phyloP scores from a whole-genome alignment of 2,329 filamentous ascomycete genomes.

The Aspergillus melleus region DNA sequence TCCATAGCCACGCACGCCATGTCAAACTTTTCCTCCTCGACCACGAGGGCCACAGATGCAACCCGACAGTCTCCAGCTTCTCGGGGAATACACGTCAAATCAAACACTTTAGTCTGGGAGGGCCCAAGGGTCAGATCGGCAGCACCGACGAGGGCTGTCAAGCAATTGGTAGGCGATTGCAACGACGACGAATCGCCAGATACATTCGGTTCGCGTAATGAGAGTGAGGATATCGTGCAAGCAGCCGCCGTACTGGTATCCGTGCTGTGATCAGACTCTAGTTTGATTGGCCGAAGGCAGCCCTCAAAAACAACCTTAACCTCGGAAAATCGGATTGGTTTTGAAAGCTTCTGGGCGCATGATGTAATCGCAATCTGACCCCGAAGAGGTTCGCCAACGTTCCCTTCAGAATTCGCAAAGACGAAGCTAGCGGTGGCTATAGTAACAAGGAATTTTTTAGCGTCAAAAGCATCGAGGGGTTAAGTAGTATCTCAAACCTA shows the following conservation, averaged over 20 bases:
- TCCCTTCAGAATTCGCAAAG: slow-evolving; percentile 56
- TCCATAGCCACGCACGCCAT: slow-evolving; percentile 64
- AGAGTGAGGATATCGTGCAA: slow-evolving; percentile 32
- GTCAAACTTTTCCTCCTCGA: slow-evolving; percentile 66
- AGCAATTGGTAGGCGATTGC: slow-evolving; percentile 35
- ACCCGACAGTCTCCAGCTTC: slow-evolving; percentile 78
- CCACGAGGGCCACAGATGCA: slow-evolving; percentile 60
- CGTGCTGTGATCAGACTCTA: slow-evolving; percentile 36
- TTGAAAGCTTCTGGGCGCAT: slow-evolving; percentile 45
- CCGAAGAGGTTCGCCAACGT: slow-evolving; percentile 59
- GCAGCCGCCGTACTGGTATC: slow-evolving; percentile 21
- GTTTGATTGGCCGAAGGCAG: slow-evolving; percentile 43
- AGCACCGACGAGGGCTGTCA: slow-evolving; percentile 52
- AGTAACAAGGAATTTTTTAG: slow-evolving; percentile 16
- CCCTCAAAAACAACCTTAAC: slow-evolving; percentile 56
- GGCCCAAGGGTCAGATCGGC: slow-evolving; percentile 67
- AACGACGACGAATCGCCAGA: slow-evolving; percentile 27
- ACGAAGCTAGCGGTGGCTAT: slow-evolving; percentile 53
- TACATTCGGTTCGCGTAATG: slow-evolving; percentile 35
- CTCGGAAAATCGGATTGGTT: slow-evolving; percentile 50
- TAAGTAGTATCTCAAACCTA: slow-evolving; percentile 23
- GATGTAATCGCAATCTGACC: slow-evolving; percentile 58
- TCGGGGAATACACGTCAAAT: slow-evolving; percentile 70
- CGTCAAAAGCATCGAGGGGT: neutral
- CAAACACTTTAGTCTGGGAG: slow-evolving; percentile 68